phyloP scores from a whole-genome alignment of 116 monocot species.

The Dioscorea cayenensis region DNA sequence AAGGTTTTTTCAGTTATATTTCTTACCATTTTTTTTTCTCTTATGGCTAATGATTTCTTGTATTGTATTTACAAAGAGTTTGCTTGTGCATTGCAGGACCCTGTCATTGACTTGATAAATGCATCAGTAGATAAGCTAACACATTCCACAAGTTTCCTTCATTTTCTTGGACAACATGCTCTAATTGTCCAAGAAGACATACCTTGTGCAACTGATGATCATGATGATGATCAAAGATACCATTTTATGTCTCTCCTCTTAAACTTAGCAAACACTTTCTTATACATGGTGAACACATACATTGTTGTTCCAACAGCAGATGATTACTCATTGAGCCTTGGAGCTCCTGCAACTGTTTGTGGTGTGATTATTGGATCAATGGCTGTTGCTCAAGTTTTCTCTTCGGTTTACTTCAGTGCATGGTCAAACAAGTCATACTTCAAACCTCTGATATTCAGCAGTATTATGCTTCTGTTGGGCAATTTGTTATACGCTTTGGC shows the following conservation, averaged over 20 bases:
- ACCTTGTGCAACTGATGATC: conserved; percentile 31
- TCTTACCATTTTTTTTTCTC: not conserved
- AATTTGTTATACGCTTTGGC: conserved; percentile 49
- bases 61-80: not conserved
- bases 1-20: conserved; percentile 19
- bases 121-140: conserved; percentile 42
- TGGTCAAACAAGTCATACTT: conserved; percentile 68
- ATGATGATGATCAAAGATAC: conserved; percentile 39
- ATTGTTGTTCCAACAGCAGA: conserved; percentile 95
- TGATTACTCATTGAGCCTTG: conserved; percentile 79
- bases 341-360: conserved; percentile 88
- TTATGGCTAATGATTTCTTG: not conserved
- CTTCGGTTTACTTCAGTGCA: conserved; percentile 69
- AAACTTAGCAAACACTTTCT: conserved; percentile 84
- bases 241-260: conserved; percentile 80
- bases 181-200: conserved; percentile 40
- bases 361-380: conserved; percentile 55
- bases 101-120: conserved; percentile 51
- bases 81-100: conserved; percentile 25
- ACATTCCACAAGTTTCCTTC: conserved; percentile 56
- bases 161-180: conserved; percentile 47
- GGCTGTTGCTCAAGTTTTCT: conserved; percentile 71
- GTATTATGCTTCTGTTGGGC: conserved; percentile 37
- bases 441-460: conserved; percentile 59
- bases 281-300: conserved; percentile 96